phyloP scores from a whole-genome alignment of 176 grass and related monocot species.

The Pontederia crassipes region DNA sequence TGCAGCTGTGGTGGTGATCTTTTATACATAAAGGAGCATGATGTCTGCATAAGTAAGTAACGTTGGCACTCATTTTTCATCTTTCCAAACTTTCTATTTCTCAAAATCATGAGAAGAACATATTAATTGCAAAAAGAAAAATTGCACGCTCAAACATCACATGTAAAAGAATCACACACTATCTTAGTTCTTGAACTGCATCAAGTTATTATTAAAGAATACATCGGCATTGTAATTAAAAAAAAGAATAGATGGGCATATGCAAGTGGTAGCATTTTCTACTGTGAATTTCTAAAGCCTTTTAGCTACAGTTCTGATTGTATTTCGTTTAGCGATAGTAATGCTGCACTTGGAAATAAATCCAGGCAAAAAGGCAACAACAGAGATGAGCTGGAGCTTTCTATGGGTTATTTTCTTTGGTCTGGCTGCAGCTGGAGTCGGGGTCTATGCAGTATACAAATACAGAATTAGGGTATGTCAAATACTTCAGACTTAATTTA shows the following conservation, averaged over 20 bases:
- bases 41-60: conserved; percentile 87
- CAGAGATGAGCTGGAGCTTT: conserved; percentile 64
- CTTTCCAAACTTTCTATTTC: background rate
- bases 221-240: too few relatives aligned
- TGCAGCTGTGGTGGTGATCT: conserved; percentile 62
- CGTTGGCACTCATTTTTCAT: background rate
- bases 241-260: too few relatives aligned
- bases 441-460: conserved; percentile 80
- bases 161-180: background rate
- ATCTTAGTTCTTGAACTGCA: background rate
- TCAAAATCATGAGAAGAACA: background rate
- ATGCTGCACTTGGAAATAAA: conserved; percentile 6
- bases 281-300: background rate
- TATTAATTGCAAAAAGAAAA: too few relatives aligned
- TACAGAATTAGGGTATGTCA: conserved; percentile 65
- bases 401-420: conserved; percentile 80
- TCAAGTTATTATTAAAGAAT: too few relatives aligned
- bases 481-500: background rate
- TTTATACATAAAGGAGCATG: conserved; percentile 90
- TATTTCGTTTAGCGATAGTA: background rate
- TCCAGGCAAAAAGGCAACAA: conserved; percentile 52
- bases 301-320: background rate
- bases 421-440: conserved; percentile 48
- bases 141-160: too few relatives aligned
- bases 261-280: too few relatives aligned